These are phyloP conservation scores for Saturnispora silvae DNA, from an alignment of 805 yeast species.

Conservation along the genomic window DNA sequence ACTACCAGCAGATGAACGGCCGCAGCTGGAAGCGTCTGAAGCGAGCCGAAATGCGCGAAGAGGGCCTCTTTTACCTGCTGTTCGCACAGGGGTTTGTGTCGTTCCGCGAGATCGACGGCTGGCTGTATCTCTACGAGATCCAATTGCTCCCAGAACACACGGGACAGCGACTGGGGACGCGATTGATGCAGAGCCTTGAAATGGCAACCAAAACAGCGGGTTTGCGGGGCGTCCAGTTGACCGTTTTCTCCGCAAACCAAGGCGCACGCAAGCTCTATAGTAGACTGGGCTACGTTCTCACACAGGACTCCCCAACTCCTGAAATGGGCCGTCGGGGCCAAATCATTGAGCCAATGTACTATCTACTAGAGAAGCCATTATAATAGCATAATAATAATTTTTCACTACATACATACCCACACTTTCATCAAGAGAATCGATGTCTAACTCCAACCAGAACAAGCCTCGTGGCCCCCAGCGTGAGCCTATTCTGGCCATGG, in stretches of 20 bases:
- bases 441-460: conserved; percentile 4
- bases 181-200: conserved; percentile 1
- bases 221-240: conserved; percentile 6
- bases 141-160: conserved; percentile 33
- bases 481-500: conserved; percentile 78
- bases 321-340: conserved; percentile 5
- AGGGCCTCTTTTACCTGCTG: conserved; percentile 35
- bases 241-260: conserved; percentile 10
- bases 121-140: conserved; percentile 47
- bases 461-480: conserved; percentile 70
- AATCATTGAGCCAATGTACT: conserved; percentile 11
- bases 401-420: too few relatives aligned
- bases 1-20: conserved; percentile 25
- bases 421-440: too few relatives aligned
- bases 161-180: conserved; percentile 29
- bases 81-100: conserved; percentile 37
- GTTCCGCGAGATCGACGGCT: conserved; percentile 33
- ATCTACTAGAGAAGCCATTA: conserved; percentile 9
- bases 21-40: conserved; percentile 33
- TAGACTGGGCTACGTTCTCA: conserved; percentile 4
- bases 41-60: conserved; percentile 35
- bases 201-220: conserved; percentile 4
- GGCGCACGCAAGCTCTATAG: conserved; percentile 8
- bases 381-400: not conserved
- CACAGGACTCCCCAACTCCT: conserved; percentile 6